Base-by-base conservation (phyloP, 2,329 filamentous ascomycete genomes). In the Colletotrichum sp. region DNA sequence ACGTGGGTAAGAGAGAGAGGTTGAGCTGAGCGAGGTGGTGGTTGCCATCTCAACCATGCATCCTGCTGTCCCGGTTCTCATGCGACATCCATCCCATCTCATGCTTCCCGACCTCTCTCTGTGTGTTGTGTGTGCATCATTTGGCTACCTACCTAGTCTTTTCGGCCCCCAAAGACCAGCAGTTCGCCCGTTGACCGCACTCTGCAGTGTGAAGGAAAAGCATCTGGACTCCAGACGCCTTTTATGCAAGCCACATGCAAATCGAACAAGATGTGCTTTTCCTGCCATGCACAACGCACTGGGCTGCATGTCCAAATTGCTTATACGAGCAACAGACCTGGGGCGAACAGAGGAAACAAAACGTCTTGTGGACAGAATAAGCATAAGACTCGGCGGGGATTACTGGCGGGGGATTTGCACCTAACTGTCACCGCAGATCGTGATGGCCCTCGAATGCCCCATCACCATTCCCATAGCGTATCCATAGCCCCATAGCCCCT, bases 231-330 rank as follows among this genome's bases (percentile, higher is more conserved):
- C 52, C 38, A 24, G 55, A 30, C 36, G 58, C 28, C 36, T 61
- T 32, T 69, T 69, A 69, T 69, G 67, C 67, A 69, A 69, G 67
- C 67, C 67, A 69, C 56, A 69, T 52, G 67, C 67, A 52, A 62
- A 69, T 34, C 67, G 56, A 55, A 69, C 38, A 18, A 62, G 67
- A 55, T 62, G 36, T 69, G 67, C 18, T n/a, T 36, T 62, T 43
- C 26, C 58, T 24, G 58, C 30, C 16, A 52, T 24, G 55, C 58
- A 34, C 12, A 28, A 38, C 24, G 56, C 28, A 48, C 36, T 52
- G 56, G 56, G 56, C 34, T 69, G 67, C 67, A 69, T 69, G 21
- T 62, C 56, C 55, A 62, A 34, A 69, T 62, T 69, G 67, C 67
- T 62, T 62, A 69, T 69, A 69, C 67, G 67, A 69, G 67, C 55